These are phyloP conservation scores for Auriculariales sp. DNA, from an alignment of 768 basidiomycete species.

Conservation along the genomic window DNA sequence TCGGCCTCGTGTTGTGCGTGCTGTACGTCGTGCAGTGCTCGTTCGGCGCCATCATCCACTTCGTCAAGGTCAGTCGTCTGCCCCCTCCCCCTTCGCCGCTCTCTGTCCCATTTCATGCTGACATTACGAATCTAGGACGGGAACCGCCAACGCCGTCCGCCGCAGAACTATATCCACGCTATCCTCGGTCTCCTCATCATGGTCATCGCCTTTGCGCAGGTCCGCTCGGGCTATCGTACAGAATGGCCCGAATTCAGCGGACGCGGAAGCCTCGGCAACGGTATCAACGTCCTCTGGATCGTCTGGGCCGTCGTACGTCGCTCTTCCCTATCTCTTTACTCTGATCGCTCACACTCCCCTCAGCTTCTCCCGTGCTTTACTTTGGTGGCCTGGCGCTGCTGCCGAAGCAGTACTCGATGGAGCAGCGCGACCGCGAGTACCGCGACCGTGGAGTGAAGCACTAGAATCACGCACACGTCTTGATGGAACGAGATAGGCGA, in stretches of 20 bases:
- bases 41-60: slow-evolving; percentile 38
- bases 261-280: slow-evolving; percentile 15
- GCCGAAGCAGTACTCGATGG: not conserved
- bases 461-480: too few species aligned
- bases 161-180: slow-evolving; percentile 46
- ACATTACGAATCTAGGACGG: too few species aligned
- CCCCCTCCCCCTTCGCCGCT: too few species aligned
- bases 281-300: not conserved
- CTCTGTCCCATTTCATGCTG: too few species aligned
- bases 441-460: too few species aligned
- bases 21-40: slow-evolving; percentile 37
- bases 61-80: too few species aligned
- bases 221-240: slow-evolving; percentile 26
- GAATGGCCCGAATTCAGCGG: slow-evolving; percentile 39
- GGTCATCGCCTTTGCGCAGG: slow-evolving; percentile 34
- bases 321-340: not conserved
- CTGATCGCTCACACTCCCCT: not conserved
- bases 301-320: slow-evolving; percentile 2
- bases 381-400: not conserved
- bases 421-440: too few species aligned
- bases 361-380: slow-evolving; percentile 2
- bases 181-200: slow-evolving; percentile 36
- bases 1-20: slow-evolving; percentile 36
- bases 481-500: too few species aligned
- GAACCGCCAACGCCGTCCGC: slow-evolving; percentile 20